Base-by-base conservation (phyloP, 495 filamentous ascomycete species). In the Chaetomidium leptoderma region DNA sequence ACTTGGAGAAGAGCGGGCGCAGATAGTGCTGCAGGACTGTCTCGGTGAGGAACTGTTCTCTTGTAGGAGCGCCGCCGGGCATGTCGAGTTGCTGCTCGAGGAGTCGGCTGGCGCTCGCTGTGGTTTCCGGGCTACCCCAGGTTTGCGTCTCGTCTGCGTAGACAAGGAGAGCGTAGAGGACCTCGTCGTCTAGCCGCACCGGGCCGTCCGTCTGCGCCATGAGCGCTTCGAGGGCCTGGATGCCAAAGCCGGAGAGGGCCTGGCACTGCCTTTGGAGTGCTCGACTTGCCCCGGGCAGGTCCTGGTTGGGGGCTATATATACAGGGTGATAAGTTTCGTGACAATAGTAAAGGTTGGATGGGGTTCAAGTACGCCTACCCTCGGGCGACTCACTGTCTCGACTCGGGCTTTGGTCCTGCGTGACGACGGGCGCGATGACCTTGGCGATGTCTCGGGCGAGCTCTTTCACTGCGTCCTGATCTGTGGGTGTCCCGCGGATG, bases 1-100 rank as follows among this genome's bases (percentile, higher is more conserved):
- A 80, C 55, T 80, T 81, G n/a, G 81, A 79, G 65, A 91, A 92
- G 1, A 87, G 74, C n/a, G 86, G 85, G 21, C 81, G 81, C n/a
- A 92, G 73, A 60, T 78, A 75, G 32, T 36, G 53, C 32, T 71
- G 67, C 4, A 89, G 74, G 36, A 83, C 70, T 10, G 73, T 67
- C n/a, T 85, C 78, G n/a, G 82, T 65, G 36, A 86, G 75, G 55
- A 78, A 70, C 6, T 60, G 58, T 8, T 66, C 44, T 9, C 60
- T 67, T 3, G 26, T 35, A 1, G 21, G 23, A 35, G 51, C 19
- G 8, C 30, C 24, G 29, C 30, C 24, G 29, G 47, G 47, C 21
- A 39, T 57, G n/a, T 59, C 66, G 50, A 70, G 72, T 26, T 74
- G 70, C 2, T 69, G 62, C 3, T 74, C 62, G 19, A 85, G 70